These are phyloP conservation scores for Metschnikowia santaceciliae DNA, from an alignment of 805 yeast species.

Conservation along the genomic window DNA sequence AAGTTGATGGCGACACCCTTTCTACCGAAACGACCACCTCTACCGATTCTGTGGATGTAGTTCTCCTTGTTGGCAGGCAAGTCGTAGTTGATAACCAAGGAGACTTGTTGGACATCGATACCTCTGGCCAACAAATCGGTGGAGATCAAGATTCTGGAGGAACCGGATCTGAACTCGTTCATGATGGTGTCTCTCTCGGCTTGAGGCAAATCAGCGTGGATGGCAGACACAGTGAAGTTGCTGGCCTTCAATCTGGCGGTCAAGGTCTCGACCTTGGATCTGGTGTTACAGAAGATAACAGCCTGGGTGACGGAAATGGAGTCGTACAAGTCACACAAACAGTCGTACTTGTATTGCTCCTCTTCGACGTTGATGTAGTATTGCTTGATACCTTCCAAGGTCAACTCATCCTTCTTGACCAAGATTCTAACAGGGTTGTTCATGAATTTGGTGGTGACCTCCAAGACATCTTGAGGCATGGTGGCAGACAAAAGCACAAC, in stretches of 20 bases:
- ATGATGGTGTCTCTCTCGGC: constrained; percentile 89
- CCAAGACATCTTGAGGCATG: constrained; percentile 87
- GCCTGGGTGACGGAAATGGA: constrained; percentile 95
- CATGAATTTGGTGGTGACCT: constrained; percentile 90
- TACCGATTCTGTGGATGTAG: constrained; percentile 96
- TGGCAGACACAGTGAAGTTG: constrained; percentile 88
- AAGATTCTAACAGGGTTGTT: constrained; percentile 89
- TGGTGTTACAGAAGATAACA: constrained; percentile 95
- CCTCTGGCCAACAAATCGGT: constrained; percentile 77
- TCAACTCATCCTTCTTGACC: constrained; percentile 92
- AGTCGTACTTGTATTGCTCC: constrained; percentile 93
- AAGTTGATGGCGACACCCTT: constrained; percentile 97
- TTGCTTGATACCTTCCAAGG: constrained; percentile 94
- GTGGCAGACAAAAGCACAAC: constrained; percentile 95
- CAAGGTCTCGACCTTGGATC: constrained; percentile 88
- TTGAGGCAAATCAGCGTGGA: constrained; percentile 96
- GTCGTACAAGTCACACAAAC: constrained; percentile 91
- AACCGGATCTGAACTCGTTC: constrained; percentile 94
- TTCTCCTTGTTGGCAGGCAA: constrained; percentile 86
- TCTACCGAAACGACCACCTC: constrained; percentile 98
- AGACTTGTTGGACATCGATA: constrained; percentile 96
- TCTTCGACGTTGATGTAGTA: constrained; percentile 84
- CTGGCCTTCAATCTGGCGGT: constrained; percentile 67
- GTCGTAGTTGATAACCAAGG: constrained; percentile 91
- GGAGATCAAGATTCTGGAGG: constrained; percentile 86